Evolutionary conservation across 495 filamentous ascomycete species (phyloP).

Genomic region (Rhizodiscina lignyota): DNA sequence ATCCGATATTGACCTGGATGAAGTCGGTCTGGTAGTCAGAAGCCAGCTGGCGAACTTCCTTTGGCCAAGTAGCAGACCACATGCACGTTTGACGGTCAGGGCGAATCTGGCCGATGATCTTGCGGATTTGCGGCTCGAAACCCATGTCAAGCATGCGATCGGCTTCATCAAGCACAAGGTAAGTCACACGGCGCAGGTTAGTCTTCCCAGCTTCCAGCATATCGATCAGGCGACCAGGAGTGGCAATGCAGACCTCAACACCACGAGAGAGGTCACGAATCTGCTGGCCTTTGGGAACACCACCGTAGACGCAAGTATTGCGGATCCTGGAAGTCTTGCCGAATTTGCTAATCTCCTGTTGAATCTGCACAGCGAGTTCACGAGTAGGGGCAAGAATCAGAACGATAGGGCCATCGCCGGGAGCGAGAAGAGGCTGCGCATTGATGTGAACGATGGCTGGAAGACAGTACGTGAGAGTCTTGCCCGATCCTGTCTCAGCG

Average conservation of each 20-base stretch:
- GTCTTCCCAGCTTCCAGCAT: slow-evolving; percentile 97
- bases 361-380: slow-evolving; percentile 96
- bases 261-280: slow-evolving; percentile 82
- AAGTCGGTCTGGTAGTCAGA: slow-evolving; percentile 88
- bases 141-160: slow-evolving; percentile 89
- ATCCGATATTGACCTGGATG: slow-evolving; percentile 99
- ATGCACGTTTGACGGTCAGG: slow-evolving; percentile 98
- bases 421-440: slow-evolving; percentile 91
- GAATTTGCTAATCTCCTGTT: slow-evolving; percentile 88
- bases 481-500: slow-evolving; percentile 97
- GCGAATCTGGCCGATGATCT: slow-evolving; percentile 94
- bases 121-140: slow-evolving; percentile 80
- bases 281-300: slow-evolving; percentile 92
- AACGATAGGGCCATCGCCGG: slow-evolving; percentile 92
- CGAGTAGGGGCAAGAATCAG: slow-evolving; percentile 89
- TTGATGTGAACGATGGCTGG: slow-evolving; percentile 99
- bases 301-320: slow-evolving; percentile 98
- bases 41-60: slow-evolving; percentile 94
- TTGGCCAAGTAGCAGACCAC: slow-evolving; percentile 99
- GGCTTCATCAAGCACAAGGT: slow-evolving; percentile 78
- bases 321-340: slow-evolving; percentile 95
- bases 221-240: slow-evolving; percentile 91
- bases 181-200: slow-evolving; percentile 94
- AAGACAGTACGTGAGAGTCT: slow-evolving; percentile 96
- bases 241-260: slow-evolving; percentile 88